Conservation (phyloP, 352 stramenopile genomes). For the Phytophthora pluvialis region DNA sequence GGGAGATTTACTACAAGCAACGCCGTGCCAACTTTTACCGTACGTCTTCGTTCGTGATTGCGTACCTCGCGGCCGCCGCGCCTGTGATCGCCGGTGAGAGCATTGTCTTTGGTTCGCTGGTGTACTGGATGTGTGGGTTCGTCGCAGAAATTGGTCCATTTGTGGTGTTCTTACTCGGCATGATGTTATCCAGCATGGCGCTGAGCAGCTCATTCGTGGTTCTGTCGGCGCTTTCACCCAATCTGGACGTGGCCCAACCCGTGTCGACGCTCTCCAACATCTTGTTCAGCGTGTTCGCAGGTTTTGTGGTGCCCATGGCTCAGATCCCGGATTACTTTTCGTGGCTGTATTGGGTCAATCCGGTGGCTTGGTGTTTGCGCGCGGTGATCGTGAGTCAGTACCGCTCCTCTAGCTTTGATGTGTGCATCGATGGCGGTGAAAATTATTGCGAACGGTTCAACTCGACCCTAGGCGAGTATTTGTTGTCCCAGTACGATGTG, state of each 20-base stretch:
- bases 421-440: not conserved
- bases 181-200: conserved; percentile 6
- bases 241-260: conserved; percentile 5
- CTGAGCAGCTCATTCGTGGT: conserved; percentile 5
- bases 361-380: not conserved
- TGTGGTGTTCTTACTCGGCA: conserved; percentile 2
- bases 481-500: conserved; percentile 7
- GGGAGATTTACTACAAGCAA: conserved; percentile 10
- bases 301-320: conserved; percentile 3
- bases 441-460: conserved; percentile 9
- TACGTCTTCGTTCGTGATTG: conserved; percentile 8
- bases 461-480: not conserved
- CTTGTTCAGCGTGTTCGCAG: conserved; percentile 2
- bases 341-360: conserved; percentile 8
- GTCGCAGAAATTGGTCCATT: conserved; percentile 1
- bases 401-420: conserved; percentile 1
- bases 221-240: conserved; percentile 1
- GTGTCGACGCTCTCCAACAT: not conserved
- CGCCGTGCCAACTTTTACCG: conserved; percentile 3
- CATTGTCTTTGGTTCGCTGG: not conserved
- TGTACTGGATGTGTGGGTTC: conserved; percentile 15
- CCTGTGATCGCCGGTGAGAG: not conserved
- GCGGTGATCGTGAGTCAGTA: conserved; percentile 13
- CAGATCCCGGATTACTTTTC: conserved; percentile 1
- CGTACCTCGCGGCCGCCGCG: not conserved